A percentile compares a stretch with the other conserved stretches of the same genome.
Conservation (phyloP, 176 grass and related monocot species). For the Aegilops bicornis region DNA sequence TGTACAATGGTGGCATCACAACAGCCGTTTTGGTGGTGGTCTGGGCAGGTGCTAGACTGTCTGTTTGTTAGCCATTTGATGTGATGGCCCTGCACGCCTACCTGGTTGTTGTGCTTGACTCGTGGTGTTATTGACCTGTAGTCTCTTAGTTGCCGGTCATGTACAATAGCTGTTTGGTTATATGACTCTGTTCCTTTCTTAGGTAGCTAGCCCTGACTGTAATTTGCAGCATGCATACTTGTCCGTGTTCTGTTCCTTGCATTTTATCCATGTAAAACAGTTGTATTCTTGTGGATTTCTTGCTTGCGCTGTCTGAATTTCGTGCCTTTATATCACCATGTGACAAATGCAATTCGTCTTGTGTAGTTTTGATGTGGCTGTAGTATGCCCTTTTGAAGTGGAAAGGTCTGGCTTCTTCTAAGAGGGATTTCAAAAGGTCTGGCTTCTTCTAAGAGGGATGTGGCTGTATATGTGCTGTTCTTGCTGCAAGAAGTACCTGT, state of each 20-base stretch:
- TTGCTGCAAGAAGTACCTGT: too few species aligned
- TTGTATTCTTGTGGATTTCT: neutral
- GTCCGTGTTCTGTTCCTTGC: constrained; percentile 6
- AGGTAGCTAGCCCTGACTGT: constrained; percentile 55
- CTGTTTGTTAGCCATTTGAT: constrained; percentile 36
- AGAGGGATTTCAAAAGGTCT: too few species aligned
- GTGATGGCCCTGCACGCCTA: constrained; percentile 25
- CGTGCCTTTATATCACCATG: neutral
- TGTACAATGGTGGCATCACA: constrained; percentile 47
- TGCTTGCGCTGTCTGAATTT: neutral
- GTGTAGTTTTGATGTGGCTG: too few species aligned
- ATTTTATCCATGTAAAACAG: constrained; percentile 43
- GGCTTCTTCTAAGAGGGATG: too few species aligned
- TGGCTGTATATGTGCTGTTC: too few species aligned
- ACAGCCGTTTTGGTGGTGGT: constrained; percentile 18
- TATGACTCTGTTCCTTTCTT: constrained; percentile 33
- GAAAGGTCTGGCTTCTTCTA: too few species aligned
- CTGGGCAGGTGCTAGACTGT: constrained; percentile 22
- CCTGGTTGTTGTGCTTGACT: constrained; percentile 46
- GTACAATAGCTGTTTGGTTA: constrained; percentile 58
- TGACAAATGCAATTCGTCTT: too few species aligned
- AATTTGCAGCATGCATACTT: constrained; percentile 54
- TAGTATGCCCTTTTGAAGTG: too few species aligned
- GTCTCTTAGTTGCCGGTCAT: constrained; percentile 49
- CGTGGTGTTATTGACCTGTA: constrained; percentile 34